Evolutionary conservation across 2,329 filamentous ascomycete species (phyloP).

Genomic region (Kalaharituber pfeilii): DNA sequence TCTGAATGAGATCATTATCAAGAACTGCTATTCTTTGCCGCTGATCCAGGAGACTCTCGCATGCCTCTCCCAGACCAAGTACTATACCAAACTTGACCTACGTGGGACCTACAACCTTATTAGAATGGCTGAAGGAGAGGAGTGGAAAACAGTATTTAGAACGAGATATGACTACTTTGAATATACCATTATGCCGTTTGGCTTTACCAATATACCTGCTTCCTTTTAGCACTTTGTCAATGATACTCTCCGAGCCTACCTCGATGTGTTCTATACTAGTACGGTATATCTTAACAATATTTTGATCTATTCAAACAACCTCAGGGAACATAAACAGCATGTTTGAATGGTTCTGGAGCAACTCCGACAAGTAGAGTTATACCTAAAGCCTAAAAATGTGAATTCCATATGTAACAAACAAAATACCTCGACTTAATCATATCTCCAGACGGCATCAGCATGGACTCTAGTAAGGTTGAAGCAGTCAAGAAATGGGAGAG

Average conservation of each 20-base stretch:
- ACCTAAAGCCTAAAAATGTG: conserved; percentile 23
- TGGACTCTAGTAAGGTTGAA: conserved; percentile 22
- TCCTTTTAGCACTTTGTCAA: conserved; percentile 3
- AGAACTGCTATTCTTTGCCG: conserved; percentile 5
- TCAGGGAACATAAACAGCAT: neutral
- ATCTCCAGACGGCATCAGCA: conserved; percentile 7
- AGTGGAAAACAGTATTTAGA: conserved; percentile 16
- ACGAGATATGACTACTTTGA: conserved; percentile 10
- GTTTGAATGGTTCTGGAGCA: conserved; percentile 19
- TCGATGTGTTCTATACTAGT: neutral
- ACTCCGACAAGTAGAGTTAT: conserved; percentile 16
- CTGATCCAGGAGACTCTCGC: conserved; percentile 6
- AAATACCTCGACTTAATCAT: conserved; percentile 25
- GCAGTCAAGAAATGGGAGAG: conserved; percentile 21
- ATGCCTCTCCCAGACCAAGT: neutral
- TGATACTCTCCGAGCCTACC: neutral
- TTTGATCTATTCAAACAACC: conserved; percentile 1
- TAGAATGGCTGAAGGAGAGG: conserved; percentile 9
- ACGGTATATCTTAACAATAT: conserved; percentile 4
- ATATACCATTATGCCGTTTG: conserved; percentile 9
- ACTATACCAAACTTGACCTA: conserved; percentile 3
- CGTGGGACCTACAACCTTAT: conserved; percentile 5
- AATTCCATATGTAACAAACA: conserved; percentile 23
- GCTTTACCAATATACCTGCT: conserved; percentile 1
- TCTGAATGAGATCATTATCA: conserved; percentile 3